A percentile compares a stretch with the other conserved stretches of the same genome.
phyloP scores from a whole-genome alignment of 257 asterid genomes.

The Ilex asprella region DNA sequence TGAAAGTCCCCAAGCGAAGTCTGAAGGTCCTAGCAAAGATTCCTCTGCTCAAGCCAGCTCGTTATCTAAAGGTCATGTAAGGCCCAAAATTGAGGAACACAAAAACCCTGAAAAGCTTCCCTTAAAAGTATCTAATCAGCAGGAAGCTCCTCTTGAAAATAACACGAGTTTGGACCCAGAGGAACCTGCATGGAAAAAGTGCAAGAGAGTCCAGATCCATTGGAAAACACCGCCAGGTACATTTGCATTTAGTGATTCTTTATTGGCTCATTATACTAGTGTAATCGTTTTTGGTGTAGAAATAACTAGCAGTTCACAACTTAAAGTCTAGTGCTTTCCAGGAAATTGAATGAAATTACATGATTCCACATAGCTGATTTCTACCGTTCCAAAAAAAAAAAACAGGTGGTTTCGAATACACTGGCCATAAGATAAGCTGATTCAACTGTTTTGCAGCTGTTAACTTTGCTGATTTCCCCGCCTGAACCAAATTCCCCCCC shows the following conservation, averaged over 20 bases:
- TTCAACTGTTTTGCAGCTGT: too few relatives aligned
- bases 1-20: conserved; percentile 31
- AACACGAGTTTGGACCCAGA: conserved; percentile 30
- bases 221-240: conserved; percentile 88
- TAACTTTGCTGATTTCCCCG: too few relatives aligned
- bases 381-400: too few relatives aligned
- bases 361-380: too few relatives aligned
- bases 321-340: background rate
- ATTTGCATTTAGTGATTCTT: conserved; percentile 19
- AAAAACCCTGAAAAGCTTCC: conserved; percentile 26
- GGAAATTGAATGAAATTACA: background rate
- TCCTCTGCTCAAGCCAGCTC: conserved; percentile 31
- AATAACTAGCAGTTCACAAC: background rate
- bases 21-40: conserved; percentile 44
- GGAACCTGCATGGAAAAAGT: conserved; percentile 61
- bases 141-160: conserved; percentile 22
- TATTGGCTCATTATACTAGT: conserved; percentile 6
- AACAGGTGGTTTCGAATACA: too few relatives aligned
- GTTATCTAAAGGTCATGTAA: conserved; percentile 24
- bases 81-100: conserved; percentile 28
- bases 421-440: too few relatives aligned
- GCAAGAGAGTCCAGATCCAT: conserved; percentile 57
- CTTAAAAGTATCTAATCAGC: conserved; percentile 24
- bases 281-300: conserved; percentile 3
- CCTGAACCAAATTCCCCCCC: too few relatives aligned